These are phyloP conservation scores for Lolium multiflorum DNA, from an alignment of 176 grass and related monocot genomes.

Conservation along the genomic window DNA sequence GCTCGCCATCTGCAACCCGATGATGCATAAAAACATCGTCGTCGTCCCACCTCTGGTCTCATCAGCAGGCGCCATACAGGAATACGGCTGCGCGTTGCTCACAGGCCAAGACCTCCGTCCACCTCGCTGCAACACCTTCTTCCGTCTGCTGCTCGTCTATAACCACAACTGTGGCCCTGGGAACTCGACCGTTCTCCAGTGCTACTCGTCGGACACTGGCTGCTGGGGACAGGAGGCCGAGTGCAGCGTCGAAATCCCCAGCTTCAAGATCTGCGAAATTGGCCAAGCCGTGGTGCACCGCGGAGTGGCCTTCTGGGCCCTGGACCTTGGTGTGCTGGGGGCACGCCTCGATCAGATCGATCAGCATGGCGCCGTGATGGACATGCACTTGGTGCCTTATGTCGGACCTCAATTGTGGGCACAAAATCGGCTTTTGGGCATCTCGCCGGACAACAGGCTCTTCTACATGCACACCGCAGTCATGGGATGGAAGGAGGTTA, in stretches of 20 bases:
- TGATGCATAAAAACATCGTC: background rate
- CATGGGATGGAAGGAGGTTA: no score
- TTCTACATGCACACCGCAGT: background rate
- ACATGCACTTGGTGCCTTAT: slow-evolving; percentile 28
- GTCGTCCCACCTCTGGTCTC: background rate
- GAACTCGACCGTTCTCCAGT: slow-evolving; percentile 16
- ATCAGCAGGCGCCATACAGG: background rate
- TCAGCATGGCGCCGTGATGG: background rate
- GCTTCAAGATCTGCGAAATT: background rate
- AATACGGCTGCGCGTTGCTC: slow-evolving; percentile 31
- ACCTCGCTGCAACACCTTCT: background rate
- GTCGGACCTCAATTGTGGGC: no score
- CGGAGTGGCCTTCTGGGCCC: background rate
- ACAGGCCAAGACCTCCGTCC: slow-evolving; percentile 15
- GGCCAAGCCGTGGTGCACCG: background rate
- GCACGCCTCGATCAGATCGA: background rate
- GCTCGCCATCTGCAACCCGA: background rate
- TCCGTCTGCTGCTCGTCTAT: slow-evolving; percentile 24
- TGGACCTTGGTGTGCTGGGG: slow-evolving; percentile 21
- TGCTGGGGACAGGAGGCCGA: background rate
- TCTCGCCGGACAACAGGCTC: slow-evolving; percentile 54
- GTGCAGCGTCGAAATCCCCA: background rate
- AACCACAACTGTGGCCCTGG: background rate
- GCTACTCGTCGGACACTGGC: slow-evolving; percentile 29
- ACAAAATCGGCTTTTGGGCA: slow-evolving; percentile 39